Evolutionary conservation across 2,329 filamentous ascomycete genomes (phyloP), one percentile per base, ranked within the genome.

Genomic region (Nannizziopsis arthrosporioides): DNA sequence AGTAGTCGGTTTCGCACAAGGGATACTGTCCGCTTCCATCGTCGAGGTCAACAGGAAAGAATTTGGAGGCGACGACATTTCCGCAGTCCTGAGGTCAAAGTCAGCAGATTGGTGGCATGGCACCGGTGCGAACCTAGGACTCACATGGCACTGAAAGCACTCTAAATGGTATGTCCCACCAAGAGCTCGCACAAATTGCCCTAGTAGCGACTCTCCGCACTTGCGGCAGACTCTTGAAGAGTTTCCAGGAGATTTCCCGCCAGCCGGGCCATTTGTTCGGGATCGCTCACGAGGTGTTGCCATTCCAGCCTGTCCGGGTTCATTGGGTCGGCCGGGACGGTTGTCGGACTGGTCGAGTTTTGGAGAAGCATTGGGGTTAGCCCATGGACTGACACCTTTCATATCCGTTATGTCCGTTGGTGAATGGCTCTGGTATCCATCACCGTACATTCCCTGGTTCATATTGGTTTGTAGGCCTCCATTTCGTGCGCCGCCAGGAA

Each of bases 1-100:
- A 98, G 67, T 98, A 98, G 68, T 98, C 92, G 18, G 84, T 96
- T 69, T 98, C 92, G 73, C 92, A 98, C 3, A 98, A 78, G 7
- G 92, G 92, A 63, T 95, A 96, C 65, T 95, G 92, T 40, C 66
- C 65, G 15, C 76, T 82, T 36, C 86, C 87, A 56, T 88, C 80
- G 59, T 93, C 87, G 57, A 94, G 86, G 56, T 94, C 89, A 6
- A 94, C 85, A 1, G 92, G 92, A 67, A 98, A 98, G 76, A 98
- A 98, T 61, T 98, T 98, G 45, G 90, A 95, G 37, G 92, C 92
- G 34, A 98, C 92, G 52, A 96, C 94, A 66, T 94, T 84, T 56
- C 85, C 87, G 62, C 92, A 98, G 65, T 98, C 92, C 90, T 96
- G 63, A 19, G 12, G 11, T 34, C 4, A 45, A 49, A 6, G 37